These are phyloP conservation scores for Taiozyma sp. DNA, from an alignment of 1,139 yeast species.

Conservation along the genomic window DNA sequence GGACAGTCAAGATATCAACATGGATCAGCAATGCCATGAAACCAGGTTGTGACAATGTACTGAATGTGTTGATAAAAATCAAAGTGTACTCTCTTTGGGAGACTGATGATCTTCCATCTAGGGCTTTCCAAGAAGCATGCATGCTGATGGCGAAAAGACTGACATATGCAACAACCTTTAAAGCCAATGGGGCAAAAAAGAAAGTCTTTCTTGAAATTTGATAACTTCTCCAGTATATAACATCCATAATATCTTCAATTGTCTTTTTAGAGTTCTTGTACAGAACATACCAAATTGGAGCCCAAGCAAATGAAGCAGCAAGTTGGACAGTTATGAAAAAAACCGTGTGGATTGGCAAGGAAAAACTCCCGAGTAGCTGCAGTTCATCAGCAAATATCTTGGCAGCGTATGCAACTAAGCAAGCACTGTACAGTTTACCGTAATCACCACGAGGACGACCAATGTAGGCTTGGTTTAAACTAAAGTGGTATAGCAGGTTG, in stretches of 20 bases:
- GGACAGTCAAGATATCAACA: background rate
- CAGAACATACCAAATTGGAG: background rate
- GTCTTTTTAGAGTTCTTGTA: background rate
- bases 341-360: background rate
- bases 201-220: background rate
- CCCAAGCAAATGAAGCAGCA: background rate
- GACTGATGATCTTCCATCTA: background rate
- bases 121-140: background rate
- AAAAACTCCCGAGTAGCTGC: background rate
- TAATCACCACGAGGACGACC: background rate
- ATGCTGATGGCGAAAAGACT: background rate
- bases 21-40: background rate
- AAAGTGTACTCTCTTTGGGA: background rate
- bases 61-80: background rate
- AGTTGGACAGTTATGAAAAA: background rate
- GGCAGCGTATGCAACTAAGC: background rate
- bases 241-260: background rate
- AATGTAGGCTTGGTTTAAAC: background rate
- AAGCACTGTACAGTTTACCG: background rate
- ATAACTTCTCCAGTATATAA: background rate
- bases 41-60: background rate
- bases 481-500: background rate
- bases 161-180: background rate
- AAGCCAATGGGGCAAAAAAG: background rate
- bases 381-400: background rate